Percentiles rank a stretch among this genome's conserved stretches.
phyloP scores from a whole-genome alignment of 2,329 filamentous ascomycete genomes.

The Curvularia eragrostidis region DNA sequence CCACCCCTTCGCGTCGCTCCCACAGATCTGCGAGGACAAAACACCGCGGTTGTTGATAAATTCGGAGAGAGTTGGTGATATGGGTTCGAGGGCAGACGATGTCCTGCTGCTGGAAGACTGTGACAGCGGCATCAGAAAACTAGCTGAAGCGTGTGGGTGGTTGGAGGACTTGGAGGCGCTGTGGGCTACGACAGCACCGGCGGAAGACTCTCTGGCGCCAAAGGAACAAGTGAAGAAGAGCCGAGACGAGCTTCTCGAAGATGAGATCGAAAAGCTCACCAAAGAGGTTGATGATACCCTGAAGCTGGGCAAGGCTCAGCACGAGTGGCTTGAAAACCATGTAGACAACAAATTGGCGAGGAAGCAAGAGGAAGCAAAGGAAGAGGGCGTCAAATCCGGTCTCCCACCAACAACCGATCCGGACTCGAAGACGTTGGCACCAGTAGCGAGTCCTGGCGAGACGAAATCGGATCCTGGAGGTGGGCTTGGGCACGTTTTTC shows the following conservation, averaged over 20 bases:
- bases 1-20: constrained; percentile 86
- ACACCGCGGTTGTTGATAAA: constrained; percentile 87
- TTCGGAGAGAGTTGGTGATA: constrained; percentile 77
- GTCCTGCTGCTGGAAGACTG: constrained; percentile 84
- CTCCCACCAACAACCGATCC: constrained; percentile 14
- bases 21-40: constrained; percentile 65
- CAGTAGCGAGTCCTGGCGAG: constrained; percentile 9
- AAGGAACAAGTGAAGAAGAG: constrained; percentile 51
- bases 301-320: constrained; percentile 35
- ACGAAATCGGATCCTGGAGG: constrained; percentile 12
- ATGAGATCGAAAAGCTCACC: constrained; percentile 65
- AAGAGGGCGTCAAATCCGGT: not conserved
- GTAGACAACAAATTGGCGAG: constrained; percentile 38
- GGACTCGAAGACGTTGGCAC: constrained; percentile 17
- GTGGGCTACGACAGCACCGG: constrained; percentile 70
- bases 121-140: constrained; percentile 77
- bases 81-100: constrained; percentile 82
- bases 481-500: constrained; percentile 41
- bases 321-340: constrained; percentile 46
- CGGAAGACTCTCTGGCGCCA: constrained; percentile 38
- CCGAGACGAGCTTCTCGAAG: constrained; percentile 63
- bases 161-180: constrained; percentile 76
- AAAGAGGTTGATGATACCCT: constrained; percentile 65
- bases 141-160: constrained; percentile 87
- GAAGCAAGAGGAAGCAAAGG: constrained; percentile 12